Conservation (phyloP, 306 rosid genomes). For the Trifolium repens region DNA sequence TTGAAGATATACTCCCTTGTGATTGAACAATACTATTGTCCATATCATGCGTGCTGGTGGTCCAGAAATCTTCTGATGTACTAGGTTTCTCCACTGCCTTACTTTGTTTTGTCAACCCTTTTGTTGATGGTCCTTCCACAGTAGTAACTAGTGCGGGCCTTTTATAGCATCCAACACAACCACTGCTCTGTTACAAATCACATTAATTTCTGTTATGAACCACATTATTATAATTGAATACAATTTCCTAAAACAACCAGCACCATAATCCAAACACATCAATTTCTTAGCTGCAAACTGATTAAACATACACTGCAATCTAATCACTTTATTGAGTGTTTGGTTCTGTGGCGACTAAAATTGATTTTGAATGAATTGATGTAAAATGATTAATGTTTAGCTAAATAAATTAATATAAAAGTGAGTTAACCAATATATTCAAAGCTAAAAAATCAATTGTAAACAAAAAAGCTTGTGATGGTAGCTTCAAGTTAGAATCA, state of each 20-base stretch:
- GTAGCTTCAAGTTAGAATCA: neutral
- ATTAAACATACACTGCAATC: constrained; percentile 6
- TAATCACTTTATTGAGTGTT: neutral
- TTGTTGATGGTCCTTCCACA: constrained; percentile 54
- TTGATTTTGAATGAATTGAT: too few relatives aligned
- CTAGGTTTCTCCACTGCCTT: constrained; percentile 54
- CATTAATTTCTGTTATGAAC: constrained; percentile 69
- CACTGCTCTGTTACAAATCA: constrained; percentile 99
- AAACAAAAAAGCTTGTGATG: neutral
- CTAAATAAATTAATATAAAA: too few relatives aligned
- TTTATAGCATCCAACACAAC: constrained; percentile 83
- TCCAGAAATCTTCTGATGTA: constrained; percentile 85
- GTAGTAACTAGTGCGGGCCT: constrained; percentile 50
- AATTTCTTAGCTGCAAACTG: constrained; percentile 26
- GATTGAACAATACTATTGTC: constrained; percentile 92
- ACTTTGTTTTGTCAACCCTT: constrained; percentile 41
- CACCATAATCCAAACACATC: constrained; percentile 23
- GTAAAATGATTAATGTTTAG: neutral
- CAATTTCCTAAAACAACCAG: constrained; percentile 10
- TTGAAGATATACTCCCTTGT: constrained; percentile 88
- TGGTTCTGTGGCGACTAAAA: too few relatives aligned
- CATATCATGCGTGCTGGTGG: constrained; percentile 89
- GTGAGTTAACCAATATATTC: neutral
- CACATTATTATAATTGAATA: constrained; percentile 35
- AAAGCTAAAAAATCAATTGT: neutral